phyloP scores from a whole-genome alignment of 176 grass and related monocot species.

The Oryza nivara region DNA sequence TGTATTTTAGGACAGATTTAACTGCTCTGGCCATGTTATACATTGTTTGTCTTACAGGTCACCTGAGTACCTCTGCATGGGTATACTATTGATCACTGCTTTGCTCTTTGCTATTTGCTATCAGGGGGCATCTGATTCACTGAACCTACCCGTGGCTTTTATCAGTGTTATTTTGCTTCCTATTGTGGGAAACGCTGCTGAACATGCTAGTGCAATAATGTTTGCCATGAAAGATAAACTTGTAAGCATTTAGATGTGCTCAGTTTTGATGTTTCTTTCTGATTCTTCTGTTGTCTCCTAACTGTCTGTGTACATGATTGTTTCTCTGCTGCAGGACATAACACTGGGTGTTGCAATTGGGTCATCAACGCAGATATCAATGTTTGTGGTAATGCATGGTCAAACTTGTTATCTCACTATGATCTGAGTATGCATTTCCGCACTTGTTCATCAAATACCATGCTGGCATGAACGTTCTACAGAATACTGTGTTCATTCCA shows the following conservation, averaged over 20 bases:
- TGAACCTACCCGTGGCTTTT: conserved; percentile 80
- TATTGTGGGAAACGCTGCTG: conserved; percentile 91
- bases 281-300: neutral
- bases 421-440: neutral
- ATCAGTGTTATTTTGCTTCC: conserved; percentile 95
- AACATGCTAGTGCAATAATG: conserved; percentile 95
- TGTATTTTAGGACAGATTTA: conserved; percentile 21
- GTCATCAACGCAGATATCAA: conserved; percentile 88
- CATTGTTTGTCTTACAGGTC: conserved; percentile 31
- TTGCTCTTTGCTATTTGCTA: conserved; percentile 38
- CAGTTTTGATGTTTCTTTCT: neutral
- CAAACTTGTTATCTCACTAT: conserved; percentile 14
- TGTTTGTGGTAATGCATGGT: conserved; percentile 81
- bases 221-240: conserved; percentile 95
- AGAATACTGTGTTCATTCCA: neutral
- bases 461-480: neutral
- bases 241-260: conserved; percentile 45
- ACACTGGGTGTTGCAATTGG: conserved; percentile 84
- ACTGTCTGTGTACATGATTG: conserved; percentile 25
- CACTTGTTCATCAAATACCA: conserved; percentile 12
- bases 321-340: conserved; percentile 64
- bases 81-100: conserved; percentile 36
- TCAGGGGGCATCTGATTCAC: conserved; percentile 84
- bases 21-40: conserved; percentile 5
- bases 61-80: conserved; percentile 29